Percentiles rank a stretch among this genome's conserved stretches.
These are phyloP conservation scores for Fusarium verrucosum DNA, from an alignment of 2,329 filamentous ascomycete species.

Conservation along the genomic window DNA sequence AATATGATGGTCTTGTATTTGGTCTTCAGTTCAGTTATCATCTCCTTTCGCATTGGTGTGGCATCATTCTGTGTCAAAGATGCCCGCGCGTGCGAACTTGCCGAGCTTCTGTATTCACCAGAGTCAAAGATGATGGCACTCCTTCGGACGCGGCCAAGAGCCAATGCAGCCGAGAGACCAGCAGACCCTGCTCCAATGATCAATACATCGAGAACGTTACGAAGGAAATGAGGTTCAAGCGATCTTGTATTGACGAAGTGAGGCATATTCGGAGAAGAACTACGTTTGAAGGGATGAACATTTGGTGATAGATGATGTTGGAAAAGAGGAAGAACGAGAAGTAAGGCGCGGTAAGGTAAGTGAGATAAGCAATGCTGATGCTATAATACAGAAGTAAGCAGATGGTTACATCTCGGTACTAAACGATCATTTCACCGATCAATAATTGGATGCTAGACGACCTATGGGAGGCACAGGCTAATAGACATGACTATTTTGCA, in stretches of 20 bases:
- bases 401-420: background rate
- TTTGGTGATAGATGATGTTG: accelerated
- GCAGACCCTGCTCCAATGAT: background rate
- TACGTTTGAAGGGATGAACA: background rate
- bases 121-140: background rate
- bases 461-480: background rate
- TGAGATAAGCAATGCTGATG: background rate
- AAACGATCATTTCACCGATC: background rate
- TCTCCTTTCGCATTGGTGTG: accelerated
- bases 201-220: constrained; percentile 8
- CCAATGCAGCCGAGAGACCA: background rate
- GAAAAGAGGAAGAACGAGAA: background rate
- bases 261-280: background rate
- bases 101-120: accelerated
- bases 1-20: background rate
- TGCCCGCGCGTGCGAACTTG: accelerated
- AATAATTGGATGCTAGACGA: background rate
- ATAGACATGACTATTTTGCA: accelerated
- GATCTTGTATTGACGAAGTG: background rate
- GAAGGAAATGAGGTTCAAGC: constrained; percentile 8
- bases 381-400: background rate
- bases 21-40: background rate
- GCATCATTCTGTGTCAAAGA: accelerated
- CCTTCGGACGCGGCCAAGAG: background rate
- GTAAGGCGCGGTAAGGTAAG: too few relatives aligned